phyloP scores from a whole-genome alignment of 108 stramenopile species.

The Epithemia pelagica region DNA sequence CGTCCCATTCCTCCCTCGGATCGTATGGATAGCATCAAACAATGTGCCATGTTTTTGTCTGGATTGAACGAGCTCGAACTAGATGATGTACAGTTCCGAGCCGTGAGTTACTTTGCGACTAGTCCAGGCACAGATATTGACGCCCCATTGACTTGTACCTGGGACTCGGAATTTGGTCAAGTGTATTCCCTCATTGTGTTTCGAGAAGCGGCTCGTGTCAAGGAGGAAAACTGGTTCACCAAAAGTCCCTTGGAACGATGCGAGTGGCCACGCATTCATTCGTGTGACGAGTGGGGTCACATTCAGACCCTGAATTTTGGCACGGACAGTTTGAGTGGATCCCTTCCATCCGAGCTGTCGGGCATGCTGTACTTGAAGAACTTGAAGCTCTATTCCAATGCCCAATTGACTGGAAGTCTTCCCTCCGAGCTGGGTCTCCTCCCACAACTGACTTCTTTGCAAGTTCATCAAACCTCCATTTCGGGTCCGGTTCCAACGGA shows the following conservation, averaged over 20 bases:
- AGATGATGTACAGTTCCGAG: no score
- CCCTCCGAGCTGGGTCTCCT: slow-evolving; percentile 30
- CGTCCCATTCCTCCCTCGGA: no score
- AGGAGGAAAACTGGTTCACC: not conserved
- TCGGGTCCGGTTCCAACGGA: slow-evolving; percentile 26
- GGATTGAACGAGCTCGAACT: no score
- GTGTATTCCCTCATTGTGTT: not conserved
- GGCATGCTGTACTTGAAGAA: not conserved
- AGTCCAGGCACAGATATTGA: no score
- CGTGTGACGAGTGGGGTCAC: not conserved
- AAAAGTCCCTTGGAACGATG: not conserved
- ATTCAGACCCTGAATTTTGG: not conserved
- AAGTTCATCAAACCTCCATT: slow-evolving; percentile 25
- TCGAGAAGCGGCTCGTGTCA: not conserved
- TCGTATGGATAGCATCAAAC: no score
- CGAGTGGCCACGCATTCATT: not conserved
- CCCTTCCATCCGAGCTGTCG: not conserved
- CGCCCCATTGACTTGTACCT: not conserved
- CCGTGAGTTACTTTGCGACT: no score
- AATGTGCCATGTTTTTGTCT: no score
- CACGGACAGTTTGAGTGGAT: not conserved
- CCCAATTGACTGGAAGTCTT: slow-evolving; percentile 26
- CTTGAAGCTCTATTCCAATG: slow-evolving; percentile 10
- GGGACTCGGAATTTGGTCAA: slow-evolving; percentile 2
- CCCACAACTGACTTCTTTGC: slow-evolving; percentile 13